A percentile compares a stretch with the other conserved stretches of the same genome.
phyloP scores from a whole-genome alignment of 164 flowering plant species.

The Saururus chinensis region DNA sequence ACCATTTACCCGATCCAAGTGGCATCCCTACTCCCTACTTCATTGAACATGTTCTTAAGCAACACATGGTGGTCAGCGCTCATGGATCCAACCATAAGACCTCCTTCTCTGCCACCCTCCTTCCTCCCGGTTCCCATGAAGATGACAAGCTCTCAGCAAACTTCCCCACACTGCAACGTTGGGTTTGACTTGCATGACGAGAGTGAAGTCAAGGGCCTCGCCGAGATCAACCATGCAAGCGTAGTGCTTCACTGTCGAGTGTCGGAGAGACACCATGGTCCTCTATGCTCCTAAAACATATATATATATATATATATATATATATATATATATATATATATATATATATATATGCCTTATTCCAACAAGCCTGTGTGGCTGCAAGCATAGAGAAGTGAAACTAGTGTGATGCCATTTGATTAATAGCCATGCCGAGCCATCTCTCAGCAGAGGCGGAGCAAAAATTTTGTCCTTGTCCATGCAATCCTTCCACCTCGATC shows the following conservation, averaged over 20 bases:
- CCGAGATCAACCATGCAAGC: conserved; percentile 21
- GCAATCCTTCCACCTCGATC: conserved; percentile 23
- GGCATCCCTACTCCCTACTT: too few species aligned
- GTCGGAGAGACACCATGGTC: conserved; percentile 17
- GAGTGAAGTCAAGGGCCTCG: conserved; percentile 16
- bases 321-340: too few species aligned
- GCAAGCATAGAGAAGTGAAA: conserved; percentile 20
- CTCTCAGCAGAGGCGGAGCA: conserved; percentile 11
- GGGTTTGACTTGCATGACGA: conserved; percentile 12
- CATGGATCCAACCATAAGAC: conserved; percentile 12
- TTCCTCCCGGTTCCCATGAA: conserved; percentile 15
- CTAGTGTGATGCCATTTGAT: conserved; percentile 18
- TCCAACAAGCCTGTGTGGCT: conserved; percentile 23
- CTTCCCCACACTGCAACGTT: conserved; percentile 21
- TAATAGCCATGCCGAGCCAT: conserved; percentile 10
- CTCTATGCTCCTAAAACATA: conserved; percentile 12
- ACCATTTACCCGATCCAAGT: too few species aligned
- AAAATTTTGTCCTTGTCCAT: conserved; percentile 18
- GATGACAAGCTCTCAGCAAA: conserved; percentile 20
- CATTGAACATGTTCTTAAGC: conserved; percentile 19
- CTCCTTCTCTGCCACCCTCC: conserved; percentile 15
- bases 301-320: too few species aligned
- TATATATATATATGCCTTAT: conserved; percentile 16
- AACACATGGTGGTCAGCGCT: conserved; percentile 18
- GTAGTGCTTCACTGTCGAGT: conserved; percentile 14